Evolutionary conservation across 768 basidiomycete species (phyloP).

Genomic region (Clitopilus passeckerianus): DNA sequence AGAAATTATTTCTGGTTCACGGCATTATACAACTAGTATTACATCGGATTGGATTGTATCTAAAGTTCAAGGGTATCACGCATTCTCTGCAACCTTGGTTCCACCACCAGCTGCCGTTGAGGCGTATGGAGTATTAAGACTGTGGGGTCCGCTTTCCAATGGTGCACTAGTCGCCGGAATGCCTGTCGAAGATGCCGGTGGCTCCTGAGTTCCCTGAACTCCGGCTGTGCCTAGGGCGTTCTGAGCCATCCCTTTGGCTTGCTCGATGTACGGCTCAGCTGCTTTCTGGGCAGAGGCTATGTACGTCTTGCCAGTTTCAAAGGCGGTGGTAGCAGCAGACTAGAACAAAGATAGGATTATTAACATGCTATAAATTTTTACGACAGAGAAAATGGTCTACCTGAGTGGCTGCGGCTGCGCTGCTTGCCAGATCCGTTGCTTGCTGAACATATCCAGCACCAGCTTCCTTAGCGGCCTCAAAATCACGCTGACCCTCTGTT

Average conservation of each 20-base stretch:
- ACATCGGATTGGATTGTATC: not conserved
- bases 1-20: not conserved
- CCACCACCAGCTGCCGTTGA: constrained; percentile 14
- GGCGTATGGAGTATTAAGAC: constrained; percentile 25
- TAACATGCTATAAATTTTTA: too few species aligned
- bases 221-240: constrained; percentile 15
- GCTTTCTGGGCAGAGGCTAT: constrained; percentile 24
- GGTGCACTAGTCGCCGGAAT: constrained; percentile 34
- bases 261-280: constrained; percentile 35
- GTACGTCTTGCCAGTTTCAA: constrained; percentile 24
- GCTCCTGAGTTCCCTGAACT: constrained; percentile 8
- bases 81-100: constrained; percentile 18
- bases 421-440: constrained; percentile 42
- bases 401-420: constrained; percentile 40
- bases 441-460: constrained; percentile 49
- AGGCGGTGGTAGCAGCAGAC: constrained; percentile 22
- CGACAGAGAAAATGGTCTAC: constrained; percentile 16
- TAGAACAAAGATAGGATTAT: constrained; percentile 20
- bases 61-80: not conserved
- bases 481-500: constrained; percentile 48
- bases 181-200: constrained; percentile 14
- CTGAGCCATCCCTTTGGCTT: constrained; percentile 31
- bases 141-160: constrained; percentile 32
- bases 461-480: constrained; percentile 39
- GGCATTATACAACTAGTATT: not conserved